Conservation (phyloP, 2,329 filamentous ascomycete genomes). For the Fusarium protoensiforme region DNA sequence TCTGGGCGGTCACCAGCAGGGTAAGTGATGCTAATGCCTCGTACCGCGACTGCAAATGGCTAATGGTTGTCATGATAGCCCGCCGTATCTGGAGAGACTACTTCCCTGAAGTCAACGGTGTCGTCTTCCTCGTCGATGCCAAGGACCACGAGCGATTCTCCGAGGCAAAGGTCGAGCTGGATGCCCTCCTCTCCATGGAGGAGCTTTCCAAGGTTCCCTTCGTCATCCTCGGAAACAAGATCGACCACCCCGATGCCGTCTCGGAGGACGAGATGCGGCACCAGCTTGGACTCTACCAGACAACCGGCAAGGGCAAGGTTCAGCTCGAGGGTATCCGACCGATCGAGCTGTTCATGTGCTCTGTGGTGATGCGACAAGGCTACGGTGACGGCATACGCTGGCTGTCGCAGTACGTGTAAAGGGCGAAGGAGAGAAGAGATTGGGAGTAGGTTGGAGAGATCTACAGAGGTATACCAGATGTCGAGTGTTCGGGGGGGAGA, state of each 20-base stretch:
- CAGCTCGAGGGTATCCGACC: conserved; percentile 91
- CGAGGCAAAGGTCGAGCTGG: conserved; percentile 97
- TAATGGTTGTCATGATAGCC: conserved; percentile 62
- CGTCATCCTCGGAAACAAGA: conserved; percentile 98
- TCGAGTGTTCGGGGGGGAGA: conserved; percentile 23
- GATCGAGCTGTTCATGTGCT: conserved; percentile 99
- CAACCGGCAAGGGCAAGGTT: conserved; percentile 95
- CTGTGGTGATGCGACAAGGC: conserved; percentile 96
- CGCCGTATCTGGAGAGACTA: conserved; percentile 97
- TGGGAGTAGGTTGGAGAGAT: conserved; percentile 7
- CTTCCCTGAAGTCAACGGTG: conserved; percentile 95
- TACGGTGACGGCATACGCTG: conserved; percentile 93
- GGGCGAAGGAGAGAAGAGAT: conserved; percentile 3
- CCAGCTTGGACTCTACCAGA: conserved; percentile 94
- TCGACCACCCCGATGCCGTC: conserved; percentile 95
- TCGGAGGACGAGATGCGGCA: conserved; percentile 95
- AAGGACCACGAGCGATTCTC: conserved; percentile 95
- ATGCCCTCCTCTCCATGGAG: conserved; percentile 95
- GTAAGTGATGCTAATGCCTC: conserved; percentile 54
- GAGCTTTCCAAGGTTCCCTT: conserved; percentile 96
- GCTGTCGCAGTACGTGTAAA: conserved; percentile 91
- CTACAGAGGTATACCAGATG: conserved; percentile 36
- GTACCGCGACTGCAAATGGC: neutral
- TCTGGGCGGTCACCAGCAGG: conserved; percentile 92
- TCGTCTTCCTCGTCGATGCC: conserved; percentile 97